phyloP scores from a whole-genome alignment of 1,139 yeast species.

The Zygosaccharomyces pseudobailii region DNA sequence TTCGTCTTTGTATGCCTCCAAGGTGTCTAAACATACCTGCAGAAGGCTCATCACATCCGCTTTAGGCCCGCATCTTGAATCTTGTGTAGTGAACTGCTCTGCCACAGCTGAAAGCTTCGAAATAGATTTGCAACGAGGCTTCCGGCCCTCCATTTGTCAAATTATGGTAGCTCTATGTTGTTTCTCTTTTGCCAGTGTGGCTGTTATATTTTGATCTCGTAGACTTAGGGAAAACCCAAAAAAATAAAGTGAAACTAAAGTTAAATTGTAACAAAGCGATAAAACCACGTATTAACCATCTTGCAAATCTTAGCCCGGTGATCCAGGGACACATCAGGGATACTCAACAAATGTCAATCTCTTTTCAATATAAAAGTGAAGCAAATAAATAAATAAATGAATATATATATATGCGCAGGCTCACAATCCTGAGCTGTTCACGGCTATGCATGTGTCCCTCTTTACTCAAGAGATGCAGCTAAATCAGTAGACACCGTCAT shows the following conservation, averaged over 20 bases:
- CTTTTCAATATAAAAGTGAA: neutral
- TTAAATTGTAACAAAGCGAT: too few relatives aligned
- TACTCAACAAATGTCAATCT: neutral
- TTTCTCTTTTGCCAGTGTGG: neutral
- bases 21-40: slow-evolving; percentile 30
- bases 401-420: neutral
- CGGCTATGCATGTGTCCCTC: neutral
- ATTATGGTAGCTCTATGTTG: neutral
- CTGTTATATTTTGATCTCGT: slow-evolving; percentile 8
- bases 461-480: too few relatives aligned
- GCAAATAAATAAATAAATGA: neutral
- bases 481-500: slow-evolving; percentile 32
- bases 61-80: slow-evolving; percentile 8
- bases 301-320: too few relatives aligned
- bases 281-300: too few relatives aligned
- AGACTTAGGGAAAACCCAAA: neutral
- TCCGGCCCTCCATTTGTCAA: neutral
- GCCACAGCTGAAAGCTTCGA: slow-evolving; percentile 26
- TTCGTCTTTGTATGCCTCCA: slow-evolving; percentile 30
- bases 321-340: too few relatives aligned
- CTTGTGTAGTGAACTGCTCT: slow-evolving; percentile 26
- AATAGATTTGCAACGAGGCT: slow-evolving; percentile 18
- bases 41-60: slow-evolving; percentile 24
- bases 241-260: neutral
- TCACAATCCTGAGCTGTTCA: neutral